phyloP scores from a whole-genome alignment of 805 yeast species.

The Candida maesae region DNA sequence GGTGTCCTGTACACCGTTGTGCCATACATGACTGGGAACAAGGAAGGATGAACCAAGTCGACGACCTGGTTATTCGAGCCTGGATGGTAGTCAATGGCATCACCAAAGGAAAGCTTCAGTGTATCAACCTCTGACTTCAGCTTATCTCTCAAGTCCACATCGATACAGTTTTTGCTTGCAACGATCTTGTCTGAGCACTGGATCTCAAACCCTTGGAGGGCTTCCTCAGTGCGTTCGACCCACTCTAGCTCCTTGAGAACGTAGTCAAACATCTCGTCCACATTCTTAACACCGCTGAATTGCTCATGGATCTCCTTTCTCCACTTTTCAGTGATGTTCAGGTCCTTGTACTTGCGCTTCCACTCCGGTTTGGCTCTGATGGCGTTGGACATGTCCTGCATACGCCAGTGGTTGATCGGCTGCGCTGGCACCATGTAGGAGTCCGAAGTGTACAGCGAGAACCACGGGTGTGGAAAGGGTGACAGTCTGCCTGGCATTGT shows the following conservation, averaged over 20 bases:
- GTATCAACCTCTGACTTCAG: constrained; percentile 1
- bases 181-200: constrained; percentile 4
- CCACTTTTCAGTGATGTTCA: constrained; percentile 2
- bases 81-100: constrained; percentile 8
- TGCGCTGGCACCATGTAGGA: not conserved
- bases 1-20: constrained; percentile 3
- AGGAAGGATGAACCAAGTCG: constrained; percentile 10
- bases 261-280: constrained; percentile 8
- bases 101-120: constrained; percentile 7
- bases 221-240: constrained; percentile 7
- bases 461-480: constrained; percentile 10
- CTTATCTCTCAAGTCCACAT: not conserved
- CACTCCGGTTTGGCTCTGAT: constrained; percentile 8
- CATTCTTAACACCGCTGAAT: not conserved
- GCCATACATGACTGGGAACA: constrained; percentile 12
- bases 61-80: constrained; percentile 10
- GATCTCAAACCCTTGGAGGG: constrained; percentile 3
- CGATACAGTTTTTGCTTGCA: constrained; percentile 1
- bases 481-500: not conserved
- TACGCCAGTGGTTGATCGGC: constrained; percentile 7
- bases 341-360: constrained; percentile 10
- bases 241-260: constrained; percentile 8
- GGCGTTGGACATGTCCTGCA: constrained; percentile 6
- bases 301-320: constrained; percentile 3
- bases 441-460: not conserved